A percentile compares a stretch with the other conserved stretches of the same genome.
phyloP scores from a whole-genome alignment of 768 basidiomycete genomes.

The Tulasnella sp. region DNA sequence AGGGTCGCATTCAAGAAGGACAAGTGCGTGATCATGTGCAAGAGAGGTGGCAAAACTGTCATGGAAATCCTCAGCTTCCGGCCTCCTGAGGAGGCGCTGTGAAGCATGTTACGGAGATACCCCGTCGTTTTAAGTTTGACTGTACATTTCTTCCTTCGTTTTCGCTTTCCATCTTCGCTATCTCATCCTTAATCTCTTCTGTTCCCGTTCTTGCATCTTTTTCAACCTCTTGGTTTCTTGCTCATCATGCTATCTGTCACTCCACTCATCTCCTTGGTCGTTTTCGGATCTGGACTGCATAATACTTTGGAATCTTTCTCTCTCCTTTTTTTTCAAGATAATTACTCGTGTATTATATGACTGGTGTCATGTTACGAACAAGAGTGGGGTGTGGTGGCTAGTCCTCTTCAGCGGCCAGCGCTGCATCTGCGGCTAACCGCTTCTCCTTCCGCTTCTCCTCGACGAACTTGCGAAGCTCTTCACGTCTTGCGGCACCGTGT shows the following conservation, averaged over 20 bases:
- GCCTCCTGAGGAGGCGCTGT: conserved; percentile 34
- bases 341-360: conserved; percentile 14
- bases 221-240: neutral
- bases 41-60: conserved; percentile 76
- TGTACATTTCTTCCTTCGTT: conserved; percentile 16
- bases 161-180: neutral
- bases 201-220: conserved; percentile 9
- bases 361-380: neutral
- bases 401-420: neutral
- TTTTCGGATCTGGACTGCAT: conserved; percentile 8
- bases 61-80: conserved; percentile 83
- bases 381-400: neutral
- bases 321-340: neutral
- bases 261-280: conserved; percentile 2
- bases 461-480: conserved; percentile 25
- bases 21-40: conserved; percentile 79
- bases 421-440: neutral
- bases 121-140: neutral
- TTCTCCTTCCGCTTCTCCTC: conserved; percentile 7
- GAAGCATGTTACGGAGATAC: conserved; percentile 1
- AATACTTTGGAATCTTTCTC: conserved; percentile 10
- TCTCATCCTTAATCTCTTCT: neutral
- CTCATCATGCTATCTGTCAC: conserved; percentile 11
- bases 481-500: conserved; percentile 28
- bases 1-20: conserved; percentile 75